Percentiles rank a stretch among this genome's conserved stretches.
These are phyloP conservation scores for Gnomoniopsis smithogilvyi DNA, from an alignment of 2,329 filamentous ascomycete species.

Conservation along the genomic window DNA sequence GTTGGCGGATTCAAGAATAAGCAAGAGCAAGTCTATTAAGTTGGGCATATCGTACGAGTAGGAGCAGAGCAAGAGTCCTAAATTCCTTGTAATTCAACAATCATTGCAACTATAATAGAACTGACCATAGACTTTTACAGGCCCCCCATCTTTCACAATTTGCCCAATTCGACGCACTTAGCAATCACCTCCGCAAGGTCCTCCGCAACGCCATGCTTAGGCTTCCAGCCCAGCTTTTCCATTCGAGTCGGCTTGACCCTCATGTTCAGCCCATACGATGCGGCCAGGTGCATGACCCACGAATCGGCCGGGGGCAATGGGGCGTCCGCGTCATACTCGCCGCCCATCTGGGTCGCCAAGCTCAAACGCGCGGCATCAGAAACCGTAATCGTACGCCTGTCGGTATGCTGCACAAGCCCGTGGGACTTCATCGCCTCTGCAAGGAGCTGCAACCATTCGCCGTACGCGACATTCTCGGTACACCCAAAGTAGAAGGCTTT, in stretches of 20 bases:
- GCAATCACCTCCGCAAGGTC: background rate
- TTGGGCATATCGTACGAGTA: no score
- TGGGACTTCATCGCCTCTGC: slow-evolving; percentile 4
- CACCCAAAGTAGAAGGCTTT: slow-evolving; percentile 19
- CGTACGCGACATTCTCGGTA: slow-evolving; percentile 8
- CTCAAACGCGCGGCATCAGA: background rate
- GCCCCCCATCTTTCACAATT: background rate
- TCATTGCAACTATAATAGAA: no score
- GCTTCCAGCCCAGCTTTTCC: slow-evolving; percentile 2
- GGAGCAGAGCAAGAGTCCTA: no score
- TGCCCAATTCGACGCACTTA: background rate
- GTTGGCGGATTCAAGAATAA: no score
- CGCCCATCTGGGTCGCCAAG: background rate
- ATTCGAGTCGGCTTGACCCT: background rate
- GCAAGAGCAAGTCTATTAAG: no score
- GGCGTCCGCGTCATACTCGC: slow-evolving; percentile 7
- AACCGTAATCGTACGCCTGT: slow-evolving; percentile 12
- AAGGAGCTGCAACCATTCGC: background rate
- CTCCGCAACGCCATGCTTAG: background rate
- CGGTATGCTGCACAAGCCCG: slow-evolving; percentile 9
- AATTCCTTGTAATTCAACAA: no score
- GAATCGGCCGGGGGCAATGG: slow-evolving; percentile 7
- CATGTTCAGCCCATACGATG: slow-evolving; percentile 5
- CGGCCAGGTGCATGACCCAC: slow-evolving; percentile 4
- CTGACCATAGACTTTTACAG: no score